Conservation (phyloP, 371 early-diverging fungal species). For the Smittium culicis region DNA sequence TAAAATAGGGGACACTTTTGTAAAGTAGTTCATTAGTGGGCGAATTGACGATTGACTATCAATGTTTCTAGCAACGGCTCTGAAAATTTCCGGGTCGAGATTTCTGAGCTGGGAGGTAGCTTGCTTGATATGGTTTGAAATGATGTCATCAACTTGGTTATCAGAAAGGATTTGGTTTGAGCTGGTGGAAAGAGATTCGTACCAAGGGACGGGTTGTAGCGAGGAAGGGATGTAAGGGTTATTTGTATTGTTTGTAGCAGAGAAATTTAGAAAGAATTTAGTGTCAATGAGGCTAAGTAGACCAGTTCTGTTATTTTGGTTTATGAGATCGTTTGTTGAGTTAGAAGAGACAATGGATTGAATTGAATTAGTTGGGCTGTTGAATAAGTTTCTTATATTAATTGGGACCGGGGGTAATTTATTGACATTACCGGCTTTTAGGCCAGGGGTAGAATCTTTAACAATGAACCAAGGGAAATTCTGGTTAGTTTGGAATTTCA, state of each 20-base stretch:
- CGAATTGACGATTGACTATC: not conserved
- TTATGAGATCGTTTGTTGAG: not conserved
- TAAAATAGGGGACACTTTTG: not conserved
- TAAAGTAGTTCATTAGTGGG: not conserved
- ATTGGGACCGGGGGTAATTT: not conserved
- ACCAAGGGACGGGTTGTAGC: not conserved
- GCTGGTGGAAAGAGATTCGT: not conserved
- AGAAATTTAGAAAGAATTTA: not conserved
- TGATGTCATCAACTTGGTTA: not conserved
- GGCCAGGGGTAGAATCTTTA: not conserved
- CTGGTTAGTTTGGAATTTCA: constrained; percentile 2
- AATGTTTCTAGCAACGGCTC: not conserved
- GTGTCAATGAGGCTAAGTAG: not conserved
- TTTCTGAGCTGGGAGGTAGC: not conserved
- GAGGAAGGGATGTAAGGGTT: not conserved
- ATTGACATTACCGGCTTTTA: not conserved
- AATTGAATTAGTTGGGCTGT: not conserved
- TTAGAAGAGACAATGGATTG: not conserved
- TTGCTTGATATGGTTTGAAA: not conserved
- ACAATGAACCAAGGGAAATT: not conserved
- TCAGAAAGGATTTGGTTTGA: not conserved
- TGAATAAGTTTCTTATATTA: not conserved
- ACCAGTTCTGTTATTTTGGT: not conserved
- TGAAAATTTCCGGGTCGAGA: not conserved
- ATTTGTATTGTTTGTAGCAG: not conserved